Base-by-base conservation (phyloP, 2,329 filamentous ascomycete genomes). In the Diaporthe australafricana region DNA sequence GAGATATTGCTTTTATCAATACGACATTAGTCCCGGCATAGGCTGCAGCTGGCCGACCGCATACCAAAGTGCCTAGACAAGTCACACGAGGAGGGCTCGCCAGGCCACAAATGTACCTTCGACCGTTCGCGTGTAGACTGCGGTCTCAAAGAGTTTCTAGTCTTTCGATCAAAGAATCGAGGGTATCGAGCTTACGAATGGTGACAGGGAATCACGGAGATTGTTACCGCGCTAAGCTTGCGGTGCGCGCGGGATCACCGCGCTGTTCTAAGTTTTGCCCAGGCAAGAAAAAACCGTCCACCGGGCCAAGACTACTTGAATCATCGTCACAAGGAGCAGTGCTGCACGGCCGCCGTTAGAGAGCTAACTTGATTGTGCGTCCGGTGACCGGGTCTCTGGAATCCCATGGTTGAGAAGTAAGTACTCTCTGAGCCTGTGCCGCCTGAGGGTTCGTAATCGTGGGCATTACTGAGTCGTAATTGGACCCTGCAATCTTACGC, bases 391-490 rank as follows among this genome's bases (percentile, higher is more conserved):
- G 14, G 20, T 38, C 7, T 38, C n/a, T 22, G 53, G 12, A 25
- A 2, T 5, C 16, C 16, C 45, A 25, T 27, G 45, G 60, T n/a
- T 17, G 60, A 38, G 9, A 16, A 11, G 8, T 27, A 35, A 27
- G 6, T 27, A 35, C 27, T 8, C 47, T 48, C 9, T 3, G 2
- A 16, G 30, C 27, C 60, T 25, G 16, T n/a, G 27, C 20, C 12
- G 60, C 11, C 55, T 35, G 30, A 35, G 8, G 20, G 42, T 17
- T 65, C 60, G 60, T 50, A 50, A 50, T 50, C 45, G 60, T 48
- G 60, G 42, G 32, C 45, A 65, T 30, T 25, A 11, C 42, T 63
- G 60, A 63, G 42, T 63, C 57, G 40, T 63, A n/a, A 63, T n/a
- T 11, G 20, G 11, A 22, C 20, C 40, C 57, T 63, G 57, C 42